Evolutionary conservation across 2,329 filamentous ascomycete species (phyloP).

Genomic region (Claviceps lovelessii): DNA sequence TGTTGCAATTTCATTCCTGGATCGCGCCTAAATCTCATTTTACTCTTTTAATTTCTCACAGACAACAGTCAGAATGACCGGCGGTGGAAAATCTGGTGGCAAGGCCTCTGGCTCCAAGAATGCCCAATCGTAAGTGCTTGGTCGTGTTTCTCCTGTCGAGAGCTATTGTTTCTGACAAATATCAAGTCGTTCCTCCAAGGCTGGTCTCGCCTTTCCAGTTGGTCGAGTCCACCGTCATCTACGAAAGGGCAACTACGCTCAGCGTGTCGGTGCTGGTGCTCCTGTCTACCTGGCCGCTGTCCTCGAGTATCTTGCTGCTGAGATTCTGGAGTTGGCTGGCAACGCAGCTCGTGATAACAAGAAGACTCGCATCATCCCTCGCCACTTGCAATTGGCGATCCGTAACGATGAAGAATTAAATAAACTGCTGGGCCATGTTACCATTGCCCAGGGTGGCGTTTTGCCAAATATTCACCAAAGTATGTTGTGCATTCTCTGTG

Average conservation of each 20-base stretch:
- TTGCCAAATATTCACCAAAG: slow-evolving; percentile 95
- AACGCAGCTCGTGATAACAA: slow-evolving; percentile 99
- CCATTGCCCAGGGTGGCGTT: slow-evolving; percentile 93
- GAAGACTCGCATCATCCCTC: slow-evolving; percentile 99
- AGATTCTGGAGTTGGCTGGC: slow-evolving; percentile 96
- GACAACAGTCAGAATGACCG: slow-evolving; percentile 79
- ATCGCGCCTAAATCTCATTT: slow-evolving; percentile 2
- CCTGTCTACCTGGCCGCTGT: slow-evolving; percentile 95
- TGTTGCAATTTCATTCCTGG: slow-evolving; percentile 3
- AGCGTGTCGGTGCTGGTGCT: slow-evolving; percentile 97
- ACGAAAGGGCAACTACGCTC: slow-evolving; percentile 98
- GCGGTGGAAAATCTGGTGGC: slow-evolving; percentile 98
- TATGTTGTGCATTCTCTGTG: slow-evolving; percentile 34
- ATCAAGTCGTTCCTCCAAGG: slow-evolving; percentile 88
- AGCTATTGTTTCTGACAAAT: not conserved
- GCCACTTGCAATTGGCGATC: slow-evolving; percentile 97
- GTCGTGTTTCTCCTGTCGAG: not conserved
- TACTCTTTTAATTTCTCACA: not conserved
- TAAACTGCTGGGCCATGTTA: slow-evolving; percentile 93
- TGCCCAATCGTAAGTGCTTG: slow-evolving; percentile 80
- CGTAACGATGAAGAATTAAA: slow-evolving; percentile 99
- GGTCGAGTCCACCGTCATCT: slow-evolving; percentile 98
- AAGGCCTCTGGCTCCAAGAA: slow-evolving; percentile 99
- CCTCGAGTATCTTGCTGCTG: slow-evolving; percentile 94
- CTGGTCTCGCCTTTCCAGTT: slow-evolving; percentile 95